These are phyloP conservation scores for Colletotrichum coccodes DNA, from an alignment of 2,329 filamentous ascomycete species.

Conservation along the genomic window DNA sequence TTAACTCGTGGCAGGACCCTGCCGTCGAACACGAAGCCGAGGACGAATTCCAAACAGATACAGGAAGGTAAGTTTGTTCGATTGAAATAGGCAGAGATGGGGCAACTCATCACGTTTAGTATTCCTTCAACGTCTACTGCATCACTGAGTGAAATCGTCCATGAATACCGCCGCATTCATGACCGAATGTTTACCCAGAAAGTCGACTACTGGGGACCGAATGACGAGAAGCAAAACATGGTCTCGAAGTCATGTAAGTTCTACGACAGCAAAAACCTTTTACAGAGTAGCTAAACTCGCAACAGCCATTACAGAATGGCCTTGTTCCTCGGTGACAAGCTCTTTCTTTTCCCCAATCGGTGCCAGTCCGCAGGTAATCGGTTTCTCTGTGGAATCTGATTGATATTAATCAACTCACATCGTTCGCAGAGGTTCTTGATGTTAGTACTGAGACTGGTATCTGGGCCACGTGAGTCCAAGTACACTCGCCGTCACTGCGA, in stretches of 20 bases:
- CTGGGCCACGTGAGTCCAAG: slow-evolving; percentile 28
- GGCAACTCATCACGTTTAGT: neutral
- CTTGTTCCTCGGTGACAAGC: neutral
- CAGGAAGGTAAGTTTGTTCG: neutral
- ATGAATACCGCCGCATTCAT: neutral
- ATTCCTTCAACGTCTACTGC: neutral
- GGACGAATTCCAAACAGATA: neutral
- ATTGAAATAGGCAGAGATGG: neutral
- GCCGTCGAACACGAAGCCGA: no score
- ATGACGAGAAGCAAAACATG: no score
- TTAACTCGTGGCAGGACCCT: no score
- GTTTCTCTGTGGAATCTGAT: neutral
- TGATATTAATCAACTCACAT: neutral
- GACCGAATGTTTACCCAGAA: neutral
- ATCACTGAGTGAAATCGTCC: neutral
- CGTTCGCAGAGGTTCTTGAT: neutral
- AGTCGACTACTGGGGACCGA: no score
- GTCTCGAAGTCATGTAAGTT: no score
- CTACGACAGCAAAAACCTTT: no score
- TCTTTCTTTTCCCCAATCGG: neutral
- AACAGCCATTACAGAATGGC: no score
- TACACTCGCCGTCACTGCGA: neutral
- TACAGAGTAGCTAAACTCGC: no score
- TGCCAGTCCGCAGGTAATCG: neutral
- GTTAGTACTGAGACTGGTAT: neutral